A percentile compares a stretch with the other conserved stretches of the same genome.
Conservation (phyloP, 306 rosid species). For the Dryas alaskensis region DNA sequence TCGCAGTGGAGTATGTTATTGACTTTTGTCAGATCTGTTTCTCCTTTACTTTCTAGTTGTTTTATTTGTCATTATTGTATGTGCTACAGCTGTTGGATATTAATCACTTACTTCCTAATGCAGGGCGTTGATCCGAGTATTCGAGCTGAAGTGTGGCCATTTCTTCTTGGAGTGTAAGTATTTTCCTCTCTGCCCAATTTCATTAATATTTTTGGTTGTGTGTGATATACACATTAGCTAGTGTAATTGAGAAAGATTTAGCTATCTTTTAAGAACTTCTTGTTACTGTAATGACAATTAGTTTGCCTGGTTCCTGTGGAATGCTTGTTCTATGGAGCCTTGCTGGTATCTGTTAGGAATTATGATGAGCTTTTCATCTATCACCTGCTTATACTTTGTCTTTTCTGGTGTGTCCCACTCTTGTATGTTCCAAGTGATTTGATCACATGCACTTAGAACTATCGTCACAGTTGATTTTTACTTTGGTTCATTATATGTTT, state of each 20-base stretch:
- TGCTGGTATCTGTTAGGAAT: neutral
- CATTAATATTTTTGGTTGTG: neutral
- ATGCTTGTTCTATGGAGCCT: neutral
- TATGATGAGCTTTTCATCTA: neutral
- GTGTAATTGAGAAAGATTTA: neutral
- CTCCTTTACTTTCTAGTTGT: neutral
- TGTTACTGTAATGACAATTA: neutral
- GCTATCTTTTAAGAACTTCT: neutral
- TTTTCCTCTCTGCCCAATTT: neutral
- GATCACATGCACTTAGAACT: neutral
- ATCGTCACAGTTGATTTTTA: neutral
- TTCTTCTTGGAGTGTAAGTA: conserved; percentile 32
- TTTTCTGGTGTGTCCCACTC: neutral
- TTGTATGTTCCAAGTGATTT: neutral
- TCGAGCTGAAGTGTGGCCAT: conserved; percentile 31
- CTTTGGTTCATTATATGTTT: neutral
- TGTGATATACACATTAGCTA: neutral
- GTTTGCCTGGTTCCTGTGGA: neutral
- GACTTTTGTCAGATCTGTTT: neutral
- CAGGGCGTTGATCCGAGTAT: conserved; percentile 31
- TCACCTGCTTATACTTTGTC: neutral
- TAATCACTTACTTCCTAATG: conserved; percentile 1
- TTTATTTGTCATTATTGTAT: neutral
- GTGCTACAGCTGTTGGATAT: conserved; percentile 5
- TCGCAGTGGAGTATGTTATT: conserved; percentile 27